Percentiles rank a stretch among this genome's conserved stretches.
phyloP scores from a whole-genome alignment of 768 basidiomycete species.

The Pulveroboletus sp. region DNA sequence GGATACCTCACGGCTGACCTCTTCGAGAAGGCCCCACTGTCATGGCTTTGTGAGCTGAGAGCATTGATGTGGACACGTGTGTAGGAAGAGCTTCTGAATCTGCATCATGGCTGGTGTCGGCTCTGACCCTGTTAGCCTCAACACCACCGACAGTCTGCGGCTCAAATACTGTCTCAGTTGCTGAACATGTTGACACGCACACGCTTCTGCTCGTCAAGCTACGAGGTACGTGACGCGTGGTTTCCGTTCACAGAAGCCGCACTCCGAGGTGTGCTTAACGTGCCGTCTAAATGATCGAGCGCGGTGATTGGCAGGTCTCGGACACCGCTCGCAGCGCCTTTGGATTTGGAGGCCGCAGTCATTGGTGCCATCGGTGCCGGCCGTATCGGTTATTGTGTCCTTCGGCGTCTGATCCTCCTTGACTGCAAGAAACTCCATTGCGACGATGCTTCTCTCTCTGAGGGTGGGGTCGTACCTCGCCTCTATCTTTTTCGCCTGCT shows the following conservation, averaged over 20 bases:
- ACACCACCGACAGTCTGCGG: slow-evolving; percentile 88
- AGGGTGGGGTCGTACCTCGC: slow-evolving; percentile 33
- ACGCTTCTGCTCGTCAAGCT: slow-evolving; percentile 79
- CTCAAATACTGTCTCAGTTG: slow-evolving; percentile 87
- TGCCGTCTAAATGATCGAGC: slow-evolving; percentile 61
- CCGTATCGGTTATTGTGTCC: slow-evolving; percentile 81
- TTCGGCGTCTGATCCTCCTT: slow-evolving; percentile 77
- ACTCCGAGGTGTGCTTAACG: background rate
- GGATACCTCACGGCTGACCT: slow-evolving; percentile 76
- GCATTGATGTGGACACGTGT: background rate
- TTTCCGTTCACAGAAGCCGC: background rate
- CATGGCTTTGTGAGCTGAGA: slow-evolving; percentile 1
- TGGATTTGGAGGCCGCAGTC: slow-evolving; percentile 51
- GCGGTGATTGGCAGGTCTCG: slow-evolving; percentile 85
- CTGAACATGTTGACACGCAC: slow-evolving; percentile 88
- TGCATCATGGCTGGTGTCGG: too few species aligned
- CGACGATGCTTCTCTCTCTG: slow-evolving; percentile 69
- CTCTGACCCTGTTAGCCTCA: slow-evolving; percentile 79
- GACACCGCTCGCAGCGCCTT: slow-evolving; percentile 75
- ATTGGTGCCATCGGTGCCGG: slow-evolving; percentile 86
- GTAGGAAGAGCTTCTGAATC: too few species aligned
- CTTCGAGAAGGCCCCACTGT: slow-evolving; percentile 50
- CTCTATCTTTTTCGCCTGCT: background rate
- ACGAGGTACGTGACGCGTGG: slow-evolving; percentile 50
- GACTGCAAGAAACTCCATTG: slow-evolving; percentile 90